Evolutionary conservation across 2,329 filamentous ascomycete species (phyloP), one percentile per base, ranked within the genome.

Genomic region (Stenocarpella maydis): DNA sequence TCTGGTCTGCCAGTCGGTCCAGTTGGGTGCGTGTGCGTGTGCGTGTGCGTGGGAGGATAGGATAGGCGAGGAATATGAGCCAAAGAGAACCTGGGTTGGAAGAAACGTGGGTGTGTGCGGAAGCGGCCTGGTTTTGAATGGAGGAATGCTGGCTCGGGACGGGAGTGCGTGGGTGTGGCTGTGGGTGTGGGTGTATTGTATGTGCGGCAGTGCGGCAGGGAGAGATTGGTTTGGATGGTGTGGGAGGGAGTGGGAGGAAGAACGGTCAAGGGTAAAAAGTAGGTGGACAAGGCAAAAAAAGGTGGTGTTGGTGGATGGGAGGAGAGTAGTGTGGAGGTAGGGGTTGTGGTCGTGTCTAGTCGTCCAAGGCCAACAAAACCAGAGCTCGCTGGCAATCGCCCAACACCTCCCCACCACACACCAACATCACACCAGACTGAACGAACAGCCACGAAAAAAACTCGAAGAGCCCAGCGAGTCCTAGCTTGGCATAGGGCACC

Each of bases 111-210:
- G 67, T 69, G 70, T 41, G 67, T 71, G 67, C 70, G 70, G 70
- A 68, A 71, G 55, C 54, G 37, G 63, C 55, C 67, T 54, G 70
- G 55, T 71, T 69, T 71, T 69, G 63, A 69, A 67, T 61, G 65
- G 49, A 19, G 69, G 67, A 69, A 69, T 67, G 65, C 28, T 58
- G 45, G 24, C 52, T 31, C 41, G 53, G 65, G 52, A 58, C 34
- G 65, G 41, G 49, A 47, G 37, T 55, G 39, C 17, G 41, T n/a
- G 63, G 41, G 31, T 24, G 64, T 37, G 12, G 60, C 28, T 41
- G 49, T 43, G 55, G n/a, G 63, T 61, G 45, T 50, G 34, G 34
- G 26, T 7, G n/a, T n/a, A n/a, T n/a, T n/a, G 24, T 34, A 26
- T 66, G 50, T 47, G 54, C 15, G 53, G 34, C 9, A 37, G n/a